Evolutionary conservation across 768 basidiomycete genomes (phyloP), one percentile per base, ranked within the genome.

Genomic region (Pleurotus ostreatus): DNA sequence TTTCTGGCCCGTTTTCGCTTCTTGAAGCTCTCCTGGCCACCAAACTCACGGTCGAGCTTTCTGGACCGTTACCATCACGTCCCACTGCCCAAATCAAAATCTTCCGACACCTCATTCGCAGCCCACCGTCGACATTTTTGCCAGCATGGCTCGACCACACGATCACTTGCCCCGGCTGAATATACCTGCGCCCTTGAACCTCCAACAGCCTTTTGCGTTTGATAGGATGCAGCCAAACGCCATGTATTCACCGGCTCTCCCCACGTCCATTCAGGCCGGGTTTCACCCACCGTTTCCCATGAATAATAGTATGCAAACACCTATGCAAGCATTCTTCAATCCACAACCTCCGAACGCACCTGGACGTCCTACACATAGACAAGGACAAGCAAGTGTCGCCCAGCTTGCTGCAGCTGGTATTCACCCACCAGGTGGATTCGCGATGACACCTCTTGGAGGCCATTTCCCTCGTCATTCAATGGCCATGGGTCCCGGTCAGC

Each of bases 281-380:
- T 84, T 82, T 70, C 83, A 81, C 59, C 81, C 85, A 0, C 67
- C 78, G 0, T 81, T 79, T 59, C 80, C 80, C 34, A 69, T 75
- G 59, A 69, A 62, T 56, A 77, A 71, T 55, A 49, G 80, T 47
- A 70, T 89, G 49, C 88, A 87, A 65, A 89, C 87, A 3, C 89
- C 88, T 45, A 83, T 90, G 75, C 89, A 90, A 65, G 67, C 81
- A 16, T 87, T 84, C 70, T 88, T 88, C 59, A 71, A 74, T 34
- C 73, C 71, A 1, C 77, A 74, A 37, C 78, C 77, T 4, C 79
- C 80, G 22, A 72, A 70, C 23, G 75, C 77, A 1, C 84, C 84
- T 1, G 74, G 68, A 46, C 80, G 82, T 40, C 84, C 84, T 0
- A 64, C 71, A 2, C 85, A 87, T 57, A 80, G 84, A 59, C 76